phyloP scores from a whole-genome alignment of 345 rosid species.

The Angophora floribunda region DNA sequence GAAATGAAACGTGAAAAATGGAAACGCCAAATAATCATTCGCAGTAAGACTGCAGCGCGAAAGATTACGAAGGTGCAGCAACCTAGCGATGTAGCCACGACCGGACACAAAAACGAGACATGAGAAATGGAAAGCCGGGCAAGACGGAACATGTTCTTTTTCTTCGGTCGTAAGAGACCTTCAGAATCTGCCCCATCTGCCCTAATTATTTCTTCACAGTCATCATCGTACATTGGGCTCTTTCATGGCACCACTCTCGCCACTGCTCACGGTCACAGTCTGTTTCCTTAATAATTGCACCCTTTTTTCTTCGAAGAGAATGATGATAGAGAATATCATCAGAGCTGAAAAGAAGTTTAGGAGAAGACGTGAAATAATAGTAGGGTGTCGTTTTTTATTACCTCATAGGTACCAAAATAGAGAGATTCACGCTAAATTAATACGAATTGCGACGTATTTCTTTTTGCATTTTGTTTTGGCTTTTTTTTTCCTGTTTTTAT shows the following conservation, averaged over 20 bases:
- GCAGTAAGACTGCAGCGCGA: neutral
- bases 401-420: neutral
- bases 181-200: neutral
- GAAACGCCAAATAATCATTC: neutral
- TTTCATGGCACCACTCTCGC: neutral
- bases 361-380: neutral
- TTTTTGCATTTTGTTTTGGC: neutral
- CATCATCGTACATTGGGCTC: neutral
- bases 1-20: neutral
- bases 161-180: neutral
- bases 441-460: neutral
- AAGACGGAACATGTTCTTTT: neutral
- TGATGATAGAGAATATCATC: neutral
- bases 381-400: neutral
- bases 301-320: neutral
- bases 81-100: neutral
- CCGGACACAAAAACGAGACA: neutral
- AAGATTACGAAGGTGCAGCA: neutral
- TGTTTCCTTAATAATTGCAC: neutral
- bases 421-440: neutral
- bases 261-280: neutral
- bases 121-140: neutral
- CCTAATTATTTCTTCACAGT: neutral
- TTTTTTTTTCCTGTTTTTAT: neutral
- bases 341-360: neutral